Evolutionary conservation across 2,329 filamentous ascomycete genomes (phyloP), one percentile per base, ranked within the genome.

Genomic region (Penicillium sp.): DNA sequence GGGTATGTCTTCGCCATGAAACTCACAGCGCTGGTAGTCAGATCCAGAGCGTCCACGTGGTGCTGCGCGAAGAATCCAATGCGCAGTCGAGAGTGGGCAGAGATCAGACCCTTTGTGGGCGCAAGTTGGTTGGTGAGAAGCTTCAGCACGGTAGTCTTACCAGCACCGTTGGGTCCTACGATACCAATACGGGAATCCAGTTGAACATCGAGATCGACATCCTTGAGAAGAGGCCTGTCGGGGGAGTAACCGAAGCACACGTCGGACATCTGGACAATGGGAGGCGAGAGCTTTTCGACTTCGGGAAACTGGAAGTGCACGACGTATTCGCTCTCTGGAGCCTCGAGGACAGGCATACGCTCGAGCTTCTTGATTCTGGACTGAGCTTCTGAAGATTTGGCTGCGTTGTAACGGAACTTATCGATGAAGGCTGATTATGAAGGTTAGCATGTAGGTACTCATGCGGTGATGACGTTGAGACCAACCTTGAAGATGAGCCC

Each of bases 291-390:
- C 80, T 98, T 98, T 79, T 99, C 95, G 59, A 99, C 95, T 8
- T 97, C 93, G 10, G 95, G 95, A 81, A 99, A 99, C 69, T 89
- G 91, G 86, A 99, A 99, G 74, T 97, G 91, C 61, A 99, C 95
- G 57, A 87, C 92, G 83, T 99, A 99, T 78, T 97, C 94, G 61
- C 88, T 87, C 81, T 99, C 95, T 6, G 95, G 96, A 0, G 93
- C 77, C 71, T 96, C 90, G 55, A 99, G 85, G 1, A 97, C 82
- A 1, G 96, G 95, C 92, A 99, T 97, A 73, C 91, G 92, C 78
- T 99, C 96, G 64, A 99, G 83, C 77, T 99, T 99, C 85, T 99
- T 99, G 85, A 99, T 98, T 73, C 95, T 89, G 0, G 94, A 98
- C 75, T 99, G 95, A 1, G 95, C 95, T 82, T 99, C 95, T 8